Base-by-base conservation (phyloP, 176 grass and related monocot species). In the Oryza punctata region DNA sequence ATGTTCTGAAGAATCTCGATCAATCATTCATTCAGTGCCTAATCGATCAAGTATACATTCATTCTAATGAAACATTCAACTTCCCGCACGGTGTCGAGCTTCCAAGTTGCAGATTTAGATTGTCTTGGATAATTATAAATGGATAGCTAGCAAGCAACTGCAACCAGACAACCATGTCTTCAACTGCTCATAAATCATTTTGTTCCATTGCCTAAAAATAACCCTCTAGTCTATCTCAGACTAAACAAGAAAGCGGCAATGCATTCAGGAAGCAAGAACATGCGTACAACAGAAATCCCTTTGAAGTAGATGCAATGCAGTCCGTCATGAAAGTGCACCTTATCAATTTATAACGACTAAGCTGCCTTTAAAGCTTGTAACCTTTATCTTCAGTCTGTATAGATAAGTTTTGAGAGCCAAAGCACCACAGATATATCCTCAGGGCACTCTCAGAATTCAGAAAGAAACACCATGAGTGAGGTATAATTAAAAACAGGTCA, bases 41-140 rank as follows among this genome's bases (percentile, higher is more conserved):
- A 37, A 45, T 61, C 18, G 2, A 24, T 52, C 49, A 21, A 24
- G 1, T 3, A 16, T 3, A 16, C 2, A 21, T 81, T 18, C 0
- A 63, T 38, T 54, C 24, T 9, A 70, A 25, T 64, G 67, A 49
- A 64, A 13, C 3, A 33, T 67, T 37, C 63, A 81, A 10, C 65
- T 35, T 57, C 24, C 43, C 1, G 65, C 43, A 27, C 11, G 13
- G 30, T 66, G 6, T 57, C 28, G 50, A 85, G 50, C 50, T 24
- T 64, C 87, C 82, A 85, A 89, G 77, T 70, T 76, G 64, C 65
- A 81, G 65, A 66, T 35, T 14, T 32, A 65, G 47, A 78, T 29
- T 29, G 3, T 5, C 30, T 29, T 29, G 38, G n/a, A 5, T 19
- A 72, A 72, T 54, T 18, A 12, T n/a, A 57, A 40, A 8, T 2